Evolutionary conservation across 257 asterid genomes (phyloP).

Genomic region (Nicotiana sylvestris): DNA sequence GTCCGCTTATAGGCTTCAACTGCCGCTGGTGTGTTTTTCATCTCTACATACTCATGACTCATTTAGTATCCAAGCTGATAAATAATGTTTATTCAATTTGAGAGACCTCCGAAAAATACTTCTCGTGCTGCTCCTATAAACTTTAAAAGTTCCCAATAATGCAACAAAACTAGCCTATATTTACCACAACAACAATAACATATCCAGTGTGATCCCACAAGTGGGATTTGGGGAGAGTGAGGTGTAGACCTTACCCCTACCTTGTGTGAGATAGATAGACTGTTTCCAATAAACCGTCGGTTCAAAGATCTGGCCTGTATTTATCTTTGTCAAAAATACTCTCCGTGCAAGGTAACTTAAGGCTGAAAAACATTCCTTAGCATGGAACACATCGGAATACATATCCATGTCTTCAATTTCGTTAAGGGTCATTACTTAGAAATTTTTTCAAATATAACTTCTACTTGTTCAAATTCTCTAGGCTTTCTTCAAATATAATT

Average conservation of each 20-base stretch:
- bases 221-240: no score
- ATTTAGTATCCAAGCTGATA: conserved; percentile 98
- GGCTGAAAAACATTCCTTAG: conserved; percentile 86
- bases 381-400: conserved; percentile 92
- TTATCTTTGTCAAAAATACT: conserved; percentile 71
- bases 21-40: conserved; percentile 35
- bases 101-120: conserved; percentile 85
- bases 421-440: conserved; percentile 66
- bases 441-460: conserved; percentile 85
- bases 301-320: conserved; percentile 61
- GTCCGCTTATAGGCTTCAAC: no score
- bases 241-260: no score
- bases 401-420: conserved; percentile 70
- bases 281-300: no score
- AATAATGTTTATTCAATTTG: conserved; percentile 71
- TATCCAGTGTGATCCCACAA: no score
- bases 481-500: conserved; percentile 64
- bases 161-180: conserved; percentile 45
- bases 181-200: no score
- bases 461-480: conserved; percentile 89
- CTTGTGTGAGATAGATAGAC: no score
- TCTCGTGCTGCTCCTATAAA: conserved; percentile 90
- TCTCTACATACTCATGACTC: conserved; percentile 92
- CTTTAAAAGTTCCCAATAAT: conserved; percentile 91
- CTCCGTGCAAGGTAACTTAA: conserved; percentile 86